Conservation (phyloP, 331 rosid species). For the Malus hybrid region DNA sequence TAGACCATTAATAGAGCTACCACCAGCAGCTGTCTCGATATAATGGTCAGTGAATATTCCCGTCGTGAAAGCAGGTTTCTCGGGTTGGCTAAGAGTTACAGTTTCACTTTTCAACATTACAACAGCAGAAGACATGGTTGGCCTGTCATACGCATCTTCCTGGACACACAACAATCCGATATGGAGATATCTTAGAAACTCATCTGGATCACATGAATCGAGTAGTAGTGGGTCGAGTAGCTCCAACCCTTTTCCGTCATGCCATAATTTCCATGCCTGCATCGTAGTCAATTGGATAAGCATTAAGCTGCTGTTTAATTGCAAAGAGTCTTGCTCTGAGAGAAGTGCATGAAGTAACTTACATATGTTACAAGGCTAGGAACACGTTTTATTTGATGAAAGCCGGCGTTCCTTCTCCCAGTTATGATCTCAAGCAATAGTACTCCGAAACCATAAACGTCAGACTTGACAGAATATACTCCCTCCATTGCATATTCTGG, state of each 20-base stretch:
- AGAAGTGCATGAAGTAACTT: background rate
- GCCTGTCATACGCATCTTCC: conserved; percentile 52
- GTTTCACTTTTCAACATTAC: conserved; percentile 41
- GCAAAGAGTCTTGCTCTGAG: background rate
- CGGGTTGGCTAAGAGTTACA: conserved; percentile 17
- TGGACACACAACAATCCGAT: conserved; percentile 55
- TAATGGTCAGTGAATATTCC: conserved; percentile 12
- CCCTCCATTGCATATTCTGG: conserved; percentile 58
- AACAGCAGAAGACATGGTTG: conserved; percentile 51
- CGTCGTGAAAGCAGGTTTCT: conserved; percentile 24
- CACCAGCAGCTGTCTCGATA: background rate
- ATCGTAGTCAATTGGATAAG: background rate
- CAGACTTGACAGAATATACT: conserved; percentile 44
- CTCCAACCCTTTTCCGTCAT: conserved; percentile 38
- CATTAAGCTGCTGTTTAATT: background rate
- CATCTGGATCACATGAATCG: conserved; percentile 19
- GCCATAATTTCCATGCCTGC: conserved; percentile 58
- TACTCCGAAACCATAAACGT: conserved; percentile 48
- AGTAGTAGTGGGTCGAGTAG: conserved; percentile 33
- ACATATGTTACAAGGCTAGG: conserved; percentile 36
- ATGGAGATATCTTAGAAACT: conserved; percentile 41
- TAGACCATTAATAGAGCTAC: conserved; percentile 15
- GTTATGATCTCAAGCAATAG: conserved; percentile 42
- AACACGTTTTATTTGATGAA: conserved; percentile 18
- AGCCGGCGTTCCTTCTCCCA: conserved; percentile 33